Percentiles rank a stretch among this genome's conserved stretches.
phyloP scores from a whole-genome alignment of 192 early-diverging fungal species.

The Jimgerdemannia lactiflua region DNA sequence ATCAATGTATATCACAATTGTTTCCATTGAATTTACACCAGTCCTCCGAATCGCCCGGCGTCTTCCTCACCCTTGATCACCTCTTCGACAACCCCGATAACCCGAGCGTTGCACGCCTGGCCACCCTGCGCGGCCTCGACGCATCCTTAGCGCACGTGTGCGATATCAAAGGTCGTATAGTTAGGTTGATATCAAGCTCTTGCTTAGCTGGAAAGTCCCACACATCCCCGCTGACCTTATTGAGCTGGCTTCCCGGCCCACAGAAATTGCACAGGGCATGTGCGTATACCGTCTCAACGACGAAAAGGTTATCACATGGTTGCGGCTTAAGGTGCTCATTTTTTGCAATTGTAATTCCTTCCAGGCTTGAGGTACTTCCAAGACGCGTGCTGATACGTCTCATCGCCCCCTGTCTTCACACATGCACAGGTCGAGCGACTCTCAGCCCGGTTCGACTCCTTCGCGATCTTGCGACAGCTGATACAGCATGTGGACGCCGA shows the following conservation, averaged over 20 bases:
- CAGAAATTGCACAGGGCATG: slow-evolving; percentile 3
- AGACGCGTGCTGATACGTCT: background rate
- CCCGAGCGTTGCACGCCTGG: slow-evolving; percentile 29
- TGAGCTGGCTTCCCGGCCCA: background rate
- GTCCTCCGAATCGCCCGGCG: slow-evolving; percentile 26
- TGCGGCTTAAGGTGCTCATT: slow-evolving; percentile 29
- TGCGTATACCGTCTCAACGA: slow-evolving; percentile 36
- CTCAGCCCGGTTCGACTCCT: slow-evolving; percentile 5
- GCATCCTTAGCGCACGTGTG: slow-evolving; percentile 23
- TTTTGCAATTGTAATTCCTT: background rate
- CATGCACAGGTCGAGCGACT: slow-evolving; percentile 4
- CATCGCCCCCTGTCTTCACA: background rate
- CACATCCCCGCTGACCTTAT: background rate
- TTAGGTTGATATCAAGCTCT: background rate
- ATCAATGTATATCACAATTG: too few relatives aligned
- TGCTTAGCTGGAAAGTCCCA: too few relatives aligned
- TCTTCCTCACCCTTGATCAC: slow-evolving; percentile 27
- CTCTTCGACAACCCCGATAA: slow-evolving; percentile 38
- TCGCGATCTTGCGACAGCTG: slow-evolving; percentile 1
- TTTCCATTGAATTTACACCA: background rate
- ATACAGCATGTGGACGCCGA: slow-evolving; percentile 8
- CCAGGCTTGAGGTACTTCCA: background rate
- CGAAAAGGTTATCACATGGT: slow-evolving; percentile 31
- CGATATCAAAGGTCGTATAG: slow-evolving; percentile 20
- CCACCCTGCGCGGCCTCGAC: slow-evolving; percentile 16